Evolutionary conservation across 768 basidiomycete species (phyloP), one percentile per base, ranked within the genome.

Genomic region (Amanita exitialis): DNA sequence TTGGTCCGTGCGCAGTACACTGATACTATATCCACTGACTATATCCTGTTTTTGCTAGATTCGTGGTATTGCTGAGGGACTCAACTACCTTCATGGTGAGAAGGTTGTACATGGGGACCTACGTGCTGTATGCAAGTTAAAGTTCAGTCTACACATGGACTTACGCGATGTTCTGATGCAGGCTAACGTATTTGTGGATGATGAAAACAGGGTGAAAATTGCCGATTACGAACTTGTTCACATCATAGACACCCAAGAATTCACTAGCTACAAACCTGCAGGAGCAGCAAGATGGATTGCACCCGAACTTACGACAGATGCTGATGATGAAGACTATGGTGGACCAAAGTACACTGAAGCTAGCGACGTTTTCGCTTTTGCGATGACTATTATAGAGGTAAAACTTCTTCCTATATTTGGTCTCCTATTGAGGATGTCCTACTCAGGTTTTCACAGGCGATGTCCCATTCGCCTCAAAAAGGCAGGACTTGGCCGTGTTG

Each of bases 251-350:
- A 21, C 49, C 4, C 48, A 56, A 12, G 57, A 62, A 12, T 61
- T 61, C 41, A 62, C 62, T 9, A 59, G 59, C 1, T 49, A 54
- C 8, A 58, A 59, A 23, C 59, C 59, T 3, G 59, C 60, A 1
- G 63, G 63, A 0, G 55, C 57, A 12, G 54, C 58, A 9, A 42
- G 66, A 27, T 69, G 67, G 67, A 62, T 56, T 30, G 64, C 66
- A 2, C 67, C 66, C 0, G 67, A 69, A 53, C 49, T 67, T 6
- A 58, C 66, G n/a, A 45, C 58, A 5, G 52, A 59, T 4, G 51
- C 54, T 4, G 51, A 48, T 6, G 44, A 58, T 3, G 38, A 32
- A 0, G 50, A 35, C n/a, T 47, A 54, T 15, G 37, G 50, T 0
- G n/a, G 39, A 9, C 25, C 49, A 1, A 27, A 52, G n/a, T 58